phyloP scores from a whole-genome alignment of 2,329 filamentous ascomycete species.

The Talaromyces sp. region DNA sequence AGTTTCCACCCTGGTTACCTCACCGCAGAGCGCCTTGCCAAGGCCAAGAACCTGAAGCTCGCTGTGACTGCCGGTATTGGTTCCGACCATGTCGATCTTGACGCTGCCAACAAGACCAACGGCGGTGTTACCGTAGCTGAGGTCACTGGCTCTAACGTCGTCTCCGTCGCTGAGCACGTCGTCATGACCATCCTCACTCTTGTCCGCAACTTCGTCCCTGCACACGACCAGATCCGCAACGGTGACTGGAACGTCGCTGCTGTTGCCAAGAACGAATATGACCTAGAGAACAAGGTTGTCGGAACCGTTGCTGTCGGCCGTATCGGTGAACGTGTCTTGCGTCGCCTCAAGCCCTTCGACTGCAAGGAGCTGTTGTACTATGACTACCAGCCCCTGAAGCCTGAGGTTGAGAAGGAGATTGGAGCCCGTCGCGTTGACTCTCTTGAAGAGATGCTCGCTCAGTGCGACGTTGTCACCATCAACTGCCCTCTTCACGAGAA shows the following conservation, averaged over 20 bases:
- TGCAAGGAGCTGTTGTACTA: constrained; percentile 99
- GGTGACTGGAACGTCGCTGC: constrained; percentile 96
- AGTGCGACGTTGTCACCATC: constrained; percentile 98
- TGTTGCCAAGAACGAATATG: constrained; percentile 97
- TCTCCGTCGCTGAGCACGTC: constrained; percentile 98
- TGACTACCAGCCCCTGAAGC: constrained; percentile 90
- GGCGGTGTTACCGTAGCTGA: constrained; percentile 95
- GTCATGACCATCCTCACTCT: constrained; percentile 97
- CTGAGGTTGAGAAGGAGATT: constrained; percentile 91
- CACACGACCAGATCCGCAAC: constrained; percentile 84
- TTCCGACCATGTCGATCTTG: constrained; percentile 95
- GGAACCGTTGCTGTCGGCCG: constrained; percentile 96
- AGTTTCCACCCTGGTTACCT: constrained; percentile 99
- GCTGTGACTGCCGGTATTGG: constrained; percentile 96
- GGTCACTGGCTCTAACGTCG: constrained; percentile 96
- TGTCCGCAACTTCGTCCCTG: constrained; percentile 97
- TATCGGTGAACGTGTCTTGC: constrained; percentile 96
- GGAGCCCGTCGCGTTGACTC: constrained; percentile 83
- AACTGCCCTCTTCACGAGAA: constrained; percentile 99
- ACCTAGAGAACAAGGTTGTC: constrained; percentile 95
- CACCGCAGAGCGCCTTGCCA: constrained; percentile 89
- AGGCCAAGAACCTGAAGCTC: constrained; percentile 98
- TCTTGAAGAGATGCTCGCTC: constrained; percentile 88
- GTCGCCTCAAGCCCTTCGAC: constrained; percentile 93
- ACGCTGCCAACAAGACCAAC: constrained; percentile 97